phyloP scores from a whole-genome alignment of 2,329 filamentous ascomycete species.

The Paecilomyces dactylethromorphus region DNA sequence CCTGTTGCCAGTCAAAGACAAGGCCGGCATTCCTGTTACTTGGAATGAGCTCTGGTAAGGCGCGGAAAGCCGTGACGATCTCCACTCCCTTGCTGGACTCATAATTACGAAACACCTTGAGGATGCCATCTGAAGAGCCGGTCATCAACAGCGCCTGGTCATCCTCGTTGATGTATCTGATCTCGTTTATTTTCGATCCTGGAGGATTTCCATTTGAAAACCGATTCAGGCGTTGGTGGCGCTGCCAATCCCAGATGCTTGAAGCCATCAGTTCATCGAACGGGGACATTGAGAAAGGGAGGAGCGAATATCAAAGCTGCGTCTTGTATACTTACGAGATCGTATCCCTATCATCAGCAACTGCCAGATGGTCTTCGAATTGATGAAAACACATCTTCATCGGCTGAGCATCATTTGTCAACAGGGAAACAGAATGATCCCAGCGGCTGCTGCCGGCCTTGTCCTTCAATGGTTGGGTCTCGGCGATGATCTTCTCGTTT shows the following conservation, averaged over 20 bases:
- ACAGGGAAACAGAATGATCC: slow-evolving; percentile 74
- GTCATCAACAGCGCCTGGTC: slow-evolving; percentile 93
- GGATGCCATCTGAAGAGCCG: slow-evolving; percentile 87
- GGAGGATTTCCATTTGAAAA: slow-evolving; percentile 94
- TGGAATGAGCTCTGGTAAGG: slow-evolving; percentile 85
- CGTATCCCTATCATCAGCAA: slow-evolving; percentile 87
- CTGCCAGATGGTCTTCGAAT: slow-evolving; percentile 91
- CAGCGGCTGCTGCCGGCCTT: slow-evolving; percentile 79
- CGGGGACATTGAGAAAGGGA: neutral
- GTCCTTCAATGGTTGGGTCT: slow-evolving; percentile 89
- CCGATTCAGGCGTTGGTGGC: slow-evolving; percentile 64
- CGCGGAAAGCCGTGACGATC: slow-evolving; percentile 84
- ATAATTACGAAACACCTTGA: slow-evolving; percentile 90
- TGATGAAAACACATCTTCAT: slow-evolving; percentile 95
- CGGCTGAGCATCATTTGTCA: slow-evolving; percentile 85
- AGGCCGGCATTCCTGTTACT: slow-evolving; percentile 92
- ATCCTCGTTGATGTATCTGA: slow-evolving; percentile 97
- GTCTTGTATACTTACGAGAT: slow-evolving; percentile 49
- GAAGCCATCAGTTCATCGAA: neutral
- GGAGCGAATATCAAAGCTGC: neutral
- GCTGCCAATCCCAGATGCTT: slow-evolving; percentile 88
- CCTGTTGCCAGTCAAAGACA: slow-evolving; percentile 98
- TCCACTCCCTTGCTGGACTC: slow-evolving; percentile 70
- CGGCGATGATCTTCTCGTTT: slow-evolving; percentile 85
- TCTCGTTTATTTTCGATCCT: slow-evolving; percentile 86